Base-by-base conservation (phyloP, 345 rosid genomes). In the Euphorbia peplus region DNA sequence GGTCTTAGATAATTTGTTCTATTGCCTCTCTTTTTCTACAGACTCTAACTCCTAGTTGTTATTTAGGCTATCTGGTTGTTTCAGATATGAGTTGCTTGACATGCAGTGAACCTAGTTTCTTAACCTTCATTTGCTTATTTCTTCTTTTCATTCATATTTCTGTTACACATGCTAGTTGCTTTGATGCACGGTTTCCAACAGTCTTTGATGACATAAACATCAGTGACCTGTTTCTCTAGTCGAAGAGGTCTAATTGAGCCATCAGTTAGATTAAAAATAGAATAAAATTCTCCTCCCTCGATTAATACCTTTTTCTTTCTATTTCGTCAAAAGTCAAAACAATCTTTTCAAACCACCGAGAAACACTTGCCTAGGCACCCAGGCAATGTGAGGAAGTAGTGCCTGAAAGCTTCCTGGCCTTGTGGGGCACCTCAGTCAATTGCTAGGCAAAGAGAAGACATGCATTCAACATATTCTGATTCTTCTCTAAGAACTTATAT, bases 81-180 rank as follows among this genome's bases (percentile, higher is more conserved):
- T 63, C 4, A 47, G 39, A 26, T 25, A 44, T 14, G 32, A 46
- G 13, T 30, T 46, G 55, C 22, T 26, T 16, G 55, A 47, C 52
- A 44, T 5, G 35, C 53, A 42, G 3, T 14, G 15, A 14, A 1
- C 54, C 12, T 15, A 3, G n/a, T 64, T 64, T 46, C 1, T 24
- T 26, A 14, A 25, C 22, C 10, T 14, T 15, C 18, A 26, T 62
- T 48, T 39, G 68, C 44, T 64, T 28, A 64, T 64, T 64, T 64
- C 5, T 28, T 6, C 24, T 29, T 64, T 48, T 28, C 42, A 18
- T 4, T 53, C 39, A 29, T 46, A 10, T 3, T 46, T 29, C 14
- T 10, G 9, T 22, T 50, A 24, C 11, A 21, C 57, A n/a, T n/a
- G n/a, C n/a, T n/a, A n/a, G n/a, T 8, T n/a, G 57, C 44, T 0